These are phyloP conservation scores for Reutealis trisperma DNA, from an alignment of 345 rosid genomes.

Conservation along the genomic window DNA sequence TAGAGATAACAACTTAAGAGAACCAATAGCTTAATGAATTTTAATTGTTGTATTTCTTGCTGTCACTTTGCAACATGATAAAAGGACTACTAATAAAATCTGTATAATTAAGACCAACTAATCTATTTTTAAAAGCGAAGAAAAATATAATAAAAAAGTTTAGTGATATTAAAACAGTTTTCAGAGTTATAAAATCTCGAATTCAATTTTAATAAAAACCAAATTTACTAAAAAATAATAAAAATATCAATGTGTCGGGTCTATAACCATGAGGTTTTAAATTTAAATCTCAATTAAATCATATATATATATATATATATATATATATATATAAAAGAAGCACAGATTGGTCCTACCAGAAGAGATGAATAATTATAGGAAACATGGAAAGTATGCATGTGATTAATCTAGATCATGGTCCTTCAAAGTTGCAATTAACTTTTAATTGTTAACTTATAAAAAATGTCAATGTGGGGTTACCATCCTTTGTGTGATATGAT, in stretches of 20 bases:
- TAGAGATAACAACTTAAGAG: no score
- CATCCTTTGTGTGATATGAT: slow-evolving; percentile 22
- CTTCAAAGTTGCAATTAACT: slow-evolving; percentile 20
- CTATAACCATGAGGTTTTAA: no score
- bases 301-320: no score
- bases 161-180: no score
- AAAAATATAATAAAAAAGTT: not conserved
- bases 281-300: no score
- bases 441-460: not conserved
- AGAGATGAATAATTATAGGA: slow-evolving; percentile 16
- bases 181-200: no score
- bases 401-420: slow-evolving; percentile 31
- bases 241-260: no score
- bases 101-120: slow-evolving; percentile 17
- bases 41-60: no score
- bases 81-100: not conserved
- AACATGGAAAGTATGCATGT: slow-evolving; percentile 12
- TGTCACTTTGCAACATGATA: not conserved
- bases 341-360: slow-evolving; percentile 26
- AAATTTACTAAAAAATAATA: not conserved
- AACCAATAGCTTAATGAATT: no score
- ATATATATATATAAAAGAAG: not conserved
- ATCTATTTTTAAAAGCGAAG: slow-evolving; percentile 16
- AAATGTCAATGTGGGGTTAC: slow-evolving; percentile 12
- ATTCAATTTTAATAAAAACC: no score